Base-by-base conservation (phyloP, 257 asterid genomes). In the Rauvolfia tetraphylla region DNA sequence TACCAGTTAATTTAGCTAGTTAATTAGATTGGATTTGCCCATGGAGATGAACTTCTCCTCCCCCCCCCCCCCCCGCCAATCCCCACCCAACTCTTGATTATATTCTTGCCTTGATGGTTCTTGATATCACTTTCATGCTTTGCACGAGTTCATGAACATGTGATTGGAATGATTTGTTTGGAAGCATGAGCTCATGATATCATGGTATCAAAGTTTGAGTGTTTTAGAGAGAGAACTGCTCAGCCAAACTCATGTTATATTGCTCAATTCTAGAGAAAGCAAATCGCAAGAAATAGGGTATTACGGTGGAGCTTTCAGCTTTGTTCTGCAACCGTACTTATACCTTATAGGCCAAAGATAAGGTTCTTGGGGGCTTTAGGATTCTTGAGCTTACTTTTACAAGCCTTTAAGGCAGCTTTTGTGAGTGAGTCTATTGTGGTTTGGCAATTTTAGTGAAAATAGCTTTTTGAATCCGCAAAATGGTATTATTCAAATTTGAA, bases 21-120 rank as follows among this genome's bases (percentile, higher is more conserved):
- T 69, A 17, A 44, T 41, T 34, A 49, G 57, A 59, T 59, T 59
- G 58, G 75, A n/a, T 70, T 59, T 78, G 56, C 73, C 15, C 14
- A 18, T 72, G 75, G 75, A 31, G 22, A 22, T 66, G 44, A 66
- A 66, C 31, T 66, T 66, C 70, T 34, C 73, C 22, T 25, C 17
- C 27, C 56, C 36, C 31, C 68, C 15, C 71, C 29, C 11, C n/a
- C 36, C 53, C 34, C n/a, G n/a, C n/a, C n/a, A n/a, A n/a, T n/a
- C n/a, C n/a, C n/a, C n/a, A n/a, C n/a, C n/a, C n/a, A n/a, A n/a
- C n/a, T n/a, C 48, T 5, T 54, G 44, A 65, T 73, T 63, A 67
- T 78, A 79, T 67, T 79, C 83, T 79, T 79, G 83, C 76, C 63
- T 67, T 74, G n/a, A 27, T 48, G 34, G 65, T 36, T 73, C 58